Evolutionary conservation across 331 rosid species (phyloP).

Genomic region (Pyracantha coccinea): DNA sequence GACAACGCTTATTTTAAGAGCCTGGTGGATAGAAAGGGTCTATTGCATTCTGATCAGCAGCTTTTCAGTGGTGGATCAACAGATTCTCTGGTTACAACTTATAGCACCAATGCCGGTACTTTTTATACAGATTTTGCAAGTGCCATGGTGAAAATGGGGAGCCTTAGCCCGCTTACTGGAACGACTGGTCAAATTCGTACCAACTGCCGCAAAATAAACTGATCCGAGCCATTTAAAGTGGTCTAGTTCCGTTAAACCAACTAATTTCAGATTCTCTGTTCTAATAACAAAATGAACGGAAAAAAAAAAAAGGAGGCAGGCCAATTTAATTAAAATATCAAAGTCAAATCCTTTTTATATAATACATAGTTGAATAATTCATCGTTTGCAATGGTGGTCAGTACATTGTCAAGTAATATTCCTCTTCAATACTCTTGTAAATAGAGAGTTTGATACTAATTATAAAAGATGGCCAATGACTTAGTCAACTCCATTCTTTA

Average conservation of each 20-base stretch:
- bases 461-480: no score
- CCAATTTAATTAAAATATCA: no score
- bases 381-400: no score
- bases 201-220: conserved; percentile 46
- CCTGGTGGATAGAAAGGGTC: conserved; percentile 51
- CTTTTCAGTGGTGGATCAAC: conserved; percentile 69
- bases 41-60: conserved; percentile 81
- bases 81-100: conserved; percentile 51
- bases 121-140: conserved; percentile 58
- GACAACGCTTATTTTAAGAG: conserved; percentile 67
- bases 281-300: no score
- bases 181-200: conserved; percentile 56
- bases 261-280: background rate
- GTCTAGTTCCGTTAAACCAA: background rate
- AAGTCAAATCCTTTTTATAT: no score
- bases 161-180: conserved; percentile 55
- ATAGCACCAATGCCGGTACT: conserved; percentile 31
- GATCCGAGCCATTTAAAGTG: background rate
- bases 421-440: no score
- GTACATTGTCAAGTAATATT: no score
- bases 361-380: no score
- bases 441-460: no score
- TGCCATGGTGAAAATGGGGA: conserved; percentile 80
- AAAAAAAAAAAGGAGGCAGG: no score
- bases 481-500: no score